Evolutionary conservation across 768 basidiomycete species (phyloP).

Genomic region (Dentipellis fragilis): DNA sequence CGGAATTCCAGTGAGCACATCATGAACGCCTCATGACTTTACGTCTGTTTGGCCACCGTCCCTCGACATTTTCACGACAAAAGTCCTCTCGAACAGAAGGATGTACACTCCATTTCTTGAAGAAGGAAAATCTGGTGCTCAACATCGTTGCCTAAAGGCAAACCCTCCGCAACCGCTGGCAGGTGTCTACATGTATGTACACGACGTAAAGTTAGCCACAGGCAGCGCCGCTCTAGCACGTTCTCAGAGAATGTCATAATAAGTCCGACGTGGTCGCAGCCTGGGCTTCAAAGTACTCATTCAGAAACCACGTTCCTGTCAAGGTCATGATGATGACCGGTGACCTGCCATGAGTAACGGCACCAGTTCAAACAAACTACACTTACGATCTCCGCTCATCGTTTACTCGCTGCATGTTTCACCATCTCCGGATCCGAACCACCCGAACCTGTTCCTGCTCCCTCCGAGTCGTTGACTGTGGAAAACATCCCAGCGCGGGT

Average conservation of each 20-base stretch:
- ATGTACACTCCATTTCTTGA: no score
- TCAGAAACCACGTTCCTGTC: not conserved
- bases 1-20: not conserved
- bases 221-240: no score
- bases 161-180: no score
- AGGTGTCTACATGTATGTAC: no score
- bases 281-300: not conserved
- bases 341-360: not conserved
- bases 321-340: not conserved
- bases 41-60: not conserved
- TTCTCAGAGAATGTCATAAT: no score
- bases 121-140: no score
- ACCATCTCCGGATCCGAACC: constrained; percentile 56
- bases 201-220: no score
- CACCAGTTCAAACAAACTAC: not conserved
- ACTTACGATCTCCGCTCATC: constrained; percentile 4
- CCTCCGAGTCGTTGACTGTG: constrained; percentile 37
- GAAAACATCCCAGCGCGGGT: constrained; percentile 61
- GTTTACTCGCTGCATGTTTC: constrained; percentile 43
- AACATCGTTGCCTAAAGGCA: no score
- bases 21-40: not conserved
- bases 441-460: constrained; percentile 39
- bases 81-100: no score
- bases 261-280: no score
- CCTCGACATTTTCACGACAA: no score